These are phyloP conservation scores for Acer campestre DNA, from an alignment of 345 rosid genomes.

Conservation along the genomic window DNA sequence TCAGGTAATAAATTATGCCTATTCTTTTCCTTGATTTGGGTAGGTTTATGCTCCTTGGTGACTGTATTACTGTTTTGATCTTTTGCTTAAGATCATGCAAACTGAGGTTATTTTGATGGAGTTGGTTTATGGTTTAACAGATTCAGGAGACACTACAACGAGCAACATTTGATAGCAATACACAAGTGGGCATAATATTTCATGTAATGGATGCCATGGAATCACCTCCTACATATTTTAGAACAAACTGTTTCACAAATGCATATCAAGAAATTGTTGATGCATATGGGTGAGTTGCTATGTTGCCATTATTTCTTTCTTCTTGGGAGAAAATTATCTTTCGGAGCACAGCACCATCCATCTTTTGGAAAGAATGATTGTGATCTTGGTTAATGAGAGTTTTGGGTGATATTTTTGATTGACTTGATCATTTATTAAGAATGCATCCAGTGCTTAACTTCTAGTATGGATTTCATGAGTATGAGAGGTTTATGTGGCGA, in stretches of 20 bases:
- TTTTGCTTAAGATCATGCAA: slow-evolving; percentile 20
- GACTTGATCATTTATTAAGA: background rate
- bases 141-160: slow-evolving; percentile 89
- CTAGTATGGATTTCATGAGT: background rate
- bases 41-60: slow-evolving; percentile 6
- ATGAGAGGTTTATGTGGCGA: slow-evolving; percentile 1
- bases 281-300: slow-evolving; percentile 87
- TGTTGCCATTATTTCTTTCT: slow-evolving; percentile 9
- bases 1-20: slow-evolving; percentile 49
- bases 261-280: slow-evolving; percentile 97
- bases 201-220: slow-evolving; percentile 86
- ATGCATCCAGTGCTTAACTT: background rate
- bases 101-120: slow-evolving; percentile 19
- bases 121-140: slow-evolving; percentile 45
- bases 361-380: background rate
- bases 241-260: slow-evolving; percentile 81
- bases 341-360: background rate
- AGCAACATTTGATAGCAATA: slow-evolving; percentile 90
- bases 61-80: background rate
- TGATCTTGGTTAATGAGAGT: background rate
- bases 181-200: slow-evolving; percentile 93
- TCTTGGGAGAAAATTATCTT: background rate
- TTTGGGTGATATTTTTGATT: background rate
- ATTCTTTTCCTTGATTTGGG: slow-evolving; percentile 5
- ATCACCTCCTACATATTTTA: slow-evolving; percentile 93